phyloP scores from a whole-genome alignment of 345 rosid species.

The Eucalyptus tenuipes region DNA sequence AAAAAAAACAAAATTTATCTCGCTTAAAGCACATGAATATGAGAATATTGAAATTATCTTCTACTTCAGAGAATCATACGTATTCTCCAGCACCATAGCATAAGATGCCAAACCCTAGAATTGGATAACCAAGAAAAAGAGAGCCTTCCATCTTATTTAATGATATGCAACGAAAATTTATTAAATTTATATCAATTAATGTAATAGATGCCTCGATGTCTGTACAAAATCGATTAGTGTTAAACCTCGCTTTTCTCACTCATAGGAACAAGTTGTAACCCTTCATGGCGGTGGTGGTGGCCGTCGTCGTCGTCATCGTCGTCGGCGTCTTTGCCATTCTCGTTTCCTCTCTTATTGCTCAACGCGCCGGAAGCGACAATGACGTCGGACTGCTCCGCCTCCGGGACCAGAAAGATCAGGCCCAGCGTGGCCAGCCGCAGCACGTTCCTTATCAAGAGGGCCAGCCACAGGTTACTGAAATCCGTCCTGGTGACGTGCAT shows the following conservation, averaged over 20 bases:
- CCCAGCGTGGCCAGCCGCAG: constrained; percentile 48
- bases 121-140: not conserved
- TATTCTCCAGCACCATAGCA: not conserved
- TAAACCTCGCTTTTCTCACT: not conserved
- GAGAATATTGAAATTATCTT: not conserved
- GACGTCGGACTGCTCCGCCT: constrained; percentile 30
- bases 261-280: not conserved
- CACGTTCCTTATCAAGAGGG: constrained; percentile 39
- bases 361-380: not conserved
- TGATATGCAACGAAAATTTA: rapidly evolving
- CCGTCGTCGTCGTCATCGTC: rapidly evolving
- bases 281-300: not conserved
- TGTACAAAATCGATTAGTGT: not conserved
- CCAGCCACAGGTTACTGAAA: constrained; percentile 57
- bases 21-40: not conserved
- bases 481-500: constrained; percentile 52
- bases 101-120: not conserved
- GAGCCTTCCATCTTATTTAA: not conserved
- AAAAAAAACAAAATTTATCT: not conserved
- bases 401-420: constrained; percentile 56
- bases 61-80: not conserved
- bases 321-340: rapidly evolving
- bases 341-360: rapidly evolving
- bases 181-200: not conserved
- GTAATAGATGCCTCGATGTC: not conserved